Base-by-base conservation (phyloP, 345 rosid genomes). In the Sisymbrium irio region DNA sequence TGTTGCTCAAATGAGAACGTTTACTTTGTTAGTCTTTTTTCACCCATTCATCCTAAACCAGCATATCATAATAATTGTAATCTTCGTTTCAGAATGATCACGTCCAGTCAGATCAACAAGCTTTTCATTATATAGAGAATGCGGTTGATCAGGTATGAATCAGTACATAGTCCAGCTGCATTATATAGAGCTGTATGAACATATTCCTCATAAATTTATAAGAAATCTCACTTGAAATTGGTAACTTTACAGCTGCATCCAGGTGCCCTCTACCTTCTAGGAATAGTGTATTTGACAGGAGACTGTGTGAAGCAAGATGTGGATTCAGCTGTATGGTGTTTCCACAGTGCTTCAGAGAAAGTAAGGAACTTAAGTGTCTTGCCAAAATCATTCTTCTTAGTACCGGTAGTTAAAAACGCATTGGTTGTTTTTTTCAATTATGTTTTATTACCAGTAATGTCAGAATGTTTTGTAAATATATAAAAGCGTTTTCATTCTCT, bases 251-350 rank as follows among this genome's bases (percentile, higher is more conserved):
- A 93, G 97, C 83, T 93, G 82, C 98, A 93, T 86, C 92, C 98
- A 78, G 94, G 94, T 77, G 98, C 96, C 42, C 96, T 93, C 65
- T 93, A 88, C 79, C 97, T 94, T 61, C 81, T 92, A 14, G 98
- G 98, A 27, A 83, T 87, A 46, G 97, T 94, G 62, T 92, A 91
- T 81, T 75, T 89, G 75, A 82, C 92, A 0, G 97, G 99, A 68
- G 97, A 92, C 63, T 88, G 97, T 59, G 91, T 92, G 75, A 92
- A 86, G 83, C 87, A 95, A 83, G 99, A 95, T 78, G 47, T 83
- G 73, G 93, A 85, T 60, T 95, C 97, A 25, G 98, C 97, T 58
- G 76, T 91, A 70, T 91, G 97, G 96, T 94, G 96, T 76, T 91
- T 94, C 82, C 94, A 91, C 47, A 81, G 96, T 69, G 92, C 97